Percentiles rank a stretch among this genome's conserved stretches.
Evolutionary conservation across 2,329 filamentous ascomycete species (phyloP).

Genomic region (Aspergillus neotritici): DNA sequence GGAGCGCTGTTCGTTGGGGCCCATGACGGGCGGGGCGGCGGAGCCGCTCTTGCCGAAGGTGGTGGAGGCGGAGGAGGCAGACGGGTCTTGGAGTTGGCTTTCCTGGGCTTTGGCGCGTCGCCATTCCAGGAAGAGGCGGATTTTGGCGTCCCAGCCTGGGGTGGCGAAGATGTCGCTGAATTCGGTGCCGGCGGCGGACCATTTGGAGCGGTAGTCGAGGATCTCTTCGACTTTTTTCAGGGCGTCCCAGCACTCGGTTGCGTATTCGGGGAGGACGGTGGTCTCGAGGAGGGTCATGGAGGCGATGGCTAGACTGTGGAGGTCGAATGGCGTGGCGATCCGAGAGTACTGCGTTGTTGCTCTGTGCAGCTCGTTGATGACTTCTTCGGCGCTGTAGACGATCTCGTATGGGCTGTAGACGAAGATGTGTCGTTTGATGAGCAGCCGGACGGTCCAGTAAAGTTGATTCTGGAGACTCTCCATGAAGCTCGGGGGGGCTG

Average conservation of each 20-base stretch:
- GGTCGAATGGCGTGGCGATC: slow-evolving; percentile 35
- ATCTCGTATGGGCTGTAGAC: slow-evolving; percentile 39
- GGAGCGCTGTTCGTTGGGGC: slow-evolving; percentile 40
- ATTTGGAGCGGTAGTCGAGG: slow-evolving; percentile 41
- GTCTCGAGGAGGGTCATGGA: slow-evolving; percentile 40
- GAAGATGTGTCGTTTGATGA: slow-evolving; percentile 41
- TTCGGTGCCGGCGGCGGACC: slow-evolving; percentile 23
- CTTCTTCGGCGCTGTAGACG: slow-evolving; percentile 35
- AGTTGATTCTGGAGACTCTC: slow-evolving; percentile 37
- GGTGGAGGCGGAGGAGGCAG: neutral
- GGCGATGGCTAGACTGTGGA: slow-evolving; percentile 38
- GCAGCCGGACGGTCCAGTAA: slow-evolving; percentile 39
- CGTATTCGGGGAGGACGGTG: slow-evolving; percentile 35
- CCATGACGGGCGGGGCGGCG: slow-evolving; percentile 31
- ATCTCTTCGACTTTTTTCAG: slow-evolving; percentile 50
- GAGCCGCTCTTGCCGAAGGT: slow-evolving; percentile 14
- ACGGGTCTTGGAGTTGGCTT: slow-evolving; percentile 24
- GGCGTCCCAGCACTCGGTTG: slow-evolving; percentile 35
- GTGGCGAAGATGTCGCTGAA: slow-evolving; percentile 38
- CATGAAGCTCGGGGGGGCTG: slow-evolving; percentile 22
- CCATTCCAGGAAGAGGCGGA: slow-evolving; percentile 37
- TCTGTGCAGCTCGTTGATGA: slow-evolving; percentile 38
- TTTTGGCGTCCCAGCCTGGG: slow-evolving; percentile 36
- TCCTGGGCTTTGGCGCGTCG: slow-evolving; percentile 32
- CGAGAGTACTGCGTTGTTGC: slow-evolving; percentile 23